These are phyloP conservation scores for Allomyces macrogynus DNA, from an alignment of 192 early-diverging fungal genomes.

Conservation along the genomic window DNA sequence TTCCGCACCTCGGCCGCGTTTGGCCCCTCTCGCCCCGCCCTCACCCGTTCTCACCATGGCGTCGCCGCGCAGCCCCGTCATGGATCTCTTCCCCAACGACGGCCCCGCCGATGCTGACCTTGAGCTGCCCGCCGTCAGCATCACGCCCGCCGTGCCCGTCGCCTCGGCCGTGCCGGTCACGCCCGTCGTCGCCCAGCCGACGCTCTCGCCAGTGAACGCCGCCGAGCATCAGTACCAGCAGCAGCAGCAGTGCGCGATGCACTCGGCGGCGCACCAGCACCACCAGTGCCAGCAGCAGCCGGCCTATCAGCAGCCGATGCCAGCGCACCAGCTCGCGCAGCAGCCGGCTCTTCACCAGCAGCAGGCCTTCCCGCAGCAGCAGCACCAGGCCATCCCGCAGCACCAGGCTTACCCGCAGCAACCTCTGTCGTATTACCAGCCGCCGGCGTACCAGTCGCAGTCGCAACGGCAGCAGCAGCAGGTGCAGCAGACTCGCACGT, in stretches of 20 bases:
- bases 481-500: too few species aligned
- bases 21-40: too few species aligned
- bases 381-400: too few species aligned
- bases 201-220: background rate
- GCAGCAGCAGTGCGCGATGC: background rate
- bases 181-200: background rate
- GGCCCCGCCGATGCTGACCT: background rate
- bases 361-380: too few species aligned
- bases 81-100: background rate
- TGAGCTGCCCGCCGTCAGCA: background rate
- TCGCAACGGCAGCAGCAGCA: too few species aligned
- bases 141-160: background rate
- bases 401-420: too few species aligned
- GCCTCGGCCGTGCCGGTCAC: background rate
- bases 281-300: background rate
- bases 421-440: too few species aligned
- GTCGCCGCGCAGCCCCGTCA: too few species aligned
- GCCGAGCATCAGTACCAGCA: background rate
- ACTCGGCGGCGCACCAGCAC: background rate
- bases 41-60: too few species aligned
- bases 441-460: too few species aligned
- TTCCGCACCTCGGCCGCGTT: too few species aligned
- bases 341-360: too few species aligned
- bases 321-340: background rate
- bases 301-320: background rate